These are phyloP conservation scores for Paraurostyla sp. DNA, from an alignment of 73 alveolate species.

Conservation along the genomic window DNA sequence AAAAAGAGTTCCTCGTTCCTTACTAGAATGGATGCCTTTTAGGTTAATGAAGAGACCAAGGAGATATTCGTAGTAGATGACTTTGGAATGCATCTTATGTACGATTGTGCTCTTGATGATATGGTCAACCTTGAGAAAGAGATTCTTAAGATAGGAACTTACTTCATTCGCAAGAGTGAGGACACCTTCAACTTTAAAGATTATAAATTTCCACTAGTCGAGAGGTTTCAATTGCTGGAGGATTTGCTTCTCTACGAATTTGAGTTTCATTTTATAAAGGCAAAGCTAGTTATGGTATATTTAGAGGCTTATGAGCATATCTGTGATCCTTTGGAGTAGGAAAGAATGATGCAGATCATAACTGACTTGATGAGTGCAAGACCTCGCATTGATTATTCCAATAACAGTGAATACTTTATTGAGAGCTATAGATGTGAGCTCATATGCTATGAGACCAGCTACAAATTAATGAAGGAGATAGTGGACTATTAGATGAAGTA, in stretches of 20 bases:
- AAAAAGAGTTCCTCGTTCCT: constrained; percentile 40
- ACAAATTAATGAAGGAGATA: constrained; percentile 37
- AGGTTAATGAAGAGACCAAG: constrained; percentile 67
- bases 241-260: constrained; percentile 61
- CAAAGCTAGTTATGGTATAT: constrained; percentile 55
- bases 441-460: not conserved
- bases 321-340: constrained; percentile 69
- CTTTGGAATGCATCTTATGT: constrained; percentile 67
- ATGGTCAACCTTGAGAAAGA: constrained; percentile 65
- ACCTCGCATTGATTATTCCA: constrained; percentile 55
- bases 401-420: constrained; percentile 60
- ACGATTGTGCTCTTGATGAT: constrained; percentile 71
- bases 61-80: constrained; percentile 70
- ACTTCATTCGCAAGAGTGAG: constrained; percentile 65
- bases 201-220: constrained; percentile 60
- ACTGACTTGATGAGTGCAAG: constrained; percentile 68
- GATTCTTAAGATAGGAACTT: constrained; percentile 64
- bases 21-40: constrained; percentile 39
- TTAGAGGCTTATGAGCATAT: constrained; percentile 69
- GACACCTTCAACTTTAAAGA: constrained; percentile 41
- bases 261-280: constrained; percentile 65
- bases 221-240: constrained; percentile 52
- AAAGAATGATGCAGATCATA: constrained; percentile 61
- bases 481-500: constrained; percentile 38
- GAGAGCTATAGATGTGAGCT: constrained; percentile 69